Conservation (phyloP, 129 eudicot species). For the Sambucus nigra region DNA sequence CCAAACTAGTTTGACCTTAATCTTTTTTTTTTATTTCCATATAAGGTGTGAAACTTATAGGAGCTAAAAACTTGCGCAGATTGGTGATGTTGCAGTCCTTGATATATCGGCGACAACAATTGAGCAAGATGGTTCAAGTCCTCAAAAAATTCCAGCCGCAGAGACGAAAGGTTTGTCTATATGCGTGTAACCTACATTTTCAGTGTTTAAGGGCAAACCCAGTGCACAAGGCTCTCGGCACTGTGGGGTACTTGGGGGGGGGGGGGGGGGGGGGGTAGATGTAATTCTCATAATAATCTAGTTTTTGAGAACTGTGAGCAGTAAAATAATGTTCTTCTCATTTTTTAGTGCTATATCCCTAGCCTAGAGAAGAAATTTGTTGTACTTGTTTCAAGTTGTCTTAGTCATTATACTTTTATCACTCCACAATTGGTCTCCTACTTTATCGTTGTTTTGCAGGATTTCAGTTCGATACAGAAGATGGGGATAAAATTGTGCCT, state of each 20-base stretch:
- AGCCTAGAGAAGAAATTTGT: too few relatives aligned
- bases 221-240: too few relatives aligned
- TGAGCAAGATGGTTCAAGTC: slow-evolving; percentile 61
- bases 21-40: background rate
- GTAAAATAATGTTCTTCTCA: too few relatives aligned
- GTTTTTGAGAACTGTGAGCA: too few relatives aligned
- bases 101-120: slow-evolving; percentile 89
- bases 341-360: too few relatives aligned
- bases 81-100: slow-evolving; percentile 87
- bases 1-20: background rate
- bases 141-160: slow-evolving; percentile 80
- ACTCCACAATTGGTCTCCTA: background rate
- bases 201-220: too few relatives aligned
- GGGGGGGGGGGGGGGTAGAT: too few relatives aligned
- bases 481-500: slow-evolving; percentile 77
- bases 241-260: too few relatives aligned
- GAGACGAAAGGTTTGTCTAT: slow-evolving; percentile 76
- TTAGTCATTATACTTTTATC: background rate
- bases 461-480: slow-evolving; percentile 84
- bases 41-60: background rate
- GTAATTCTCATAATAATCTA: too few relatives aligned
- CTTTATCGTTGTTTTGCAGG: slow-evolving; percentile 36
- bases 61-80: slow-evolving; percentile 28
- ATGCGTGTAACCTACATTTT: slow-evolving; percentile 3
- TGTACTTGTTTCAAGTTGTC: too few relatives aligned